Base-by-base conservation (phyloP, 2,329 filamentous ascomycete genomes). In the Exserohilum turcica region DNA sequence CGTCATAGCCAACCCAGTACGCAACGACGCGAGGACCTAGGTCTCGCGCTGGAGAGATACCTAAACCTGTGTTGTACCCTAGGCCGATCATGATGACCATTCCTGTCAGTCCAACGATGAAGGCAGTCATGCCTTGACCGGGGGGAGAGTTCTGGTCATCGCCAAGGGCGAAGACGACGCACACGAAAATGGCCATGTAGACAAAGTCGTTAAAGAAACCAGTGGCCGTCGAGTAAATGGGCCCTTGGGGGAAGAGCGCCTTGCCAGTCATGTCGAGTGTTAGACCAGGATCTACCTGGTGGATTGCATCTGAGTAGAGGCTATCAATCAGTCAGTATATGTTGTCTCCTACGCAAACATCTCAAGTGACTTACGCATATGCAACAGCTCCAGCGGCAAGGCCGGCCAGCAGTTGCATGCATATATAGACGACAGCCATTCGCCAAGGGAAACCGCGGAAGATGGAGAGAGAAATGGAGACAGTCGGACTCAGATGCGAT, bases 121-220 rank as follows among this genome's bases (percentile, higher is more conserved):
- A 65, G 1, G 75, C 87, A 68, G 87, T 90, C 52, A 70, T 70
- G 5, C 67, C 67, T 8, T 76, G 76, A 1, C 77, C 77, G 1
- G 77, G 77, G 2, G 78, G 77, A 0, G 75, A 72, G 48, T 79
- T 79, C 9, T 68, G 67, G 36, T 78, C 75, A 43, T 79, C 78
- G 13, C 77, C 84, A 36, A 91, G 74, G 0, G 86, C 86, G 63
- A 88, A 90, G 46, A 90, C 87, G 57, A 85, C 79, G 64, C 90
- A 88, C 78, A 88, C 86, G 18, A 90, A 76, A 13, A 91, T 80
- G 0, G 84, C 77, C 53, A 82, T 86, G 28, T 86, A 84, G 43
- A 90, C 75, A 56, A 89, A 87, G 61, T 90, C 87, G 37, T 84
- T 87, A 66, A 90, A 88, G 73, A 90, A 88, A 70, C 87, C 85